Evolutionary conservation across 345 rosid species (phyloP), one percentile per base, ranked within the genome.

Genomic region (Gossypium arboreum): DNA sequence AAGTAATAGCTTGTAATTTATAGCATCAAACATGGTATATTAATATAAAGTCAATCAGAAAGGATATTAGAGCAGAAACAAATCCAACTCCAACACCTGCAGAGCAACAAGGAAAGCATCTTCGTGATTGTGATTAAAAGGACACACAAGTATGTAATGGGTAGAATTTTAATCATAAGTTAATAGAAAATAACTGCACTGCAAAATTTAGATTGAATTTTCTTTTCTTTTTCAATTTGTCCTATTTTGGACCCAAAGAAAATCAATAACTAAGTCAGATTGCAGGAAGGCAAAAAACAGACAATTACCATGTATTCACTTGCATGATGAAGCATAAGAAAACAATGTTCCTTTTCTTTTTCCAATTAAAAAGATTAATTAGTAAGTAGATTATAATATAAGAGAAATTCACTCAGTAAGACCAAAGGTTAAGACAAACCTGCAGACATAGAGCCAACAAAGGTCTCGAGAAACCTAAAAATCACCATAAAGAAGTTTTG

Each of bases 81-180:
- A 95, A 95, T 70, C 98, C 98, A 86, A 93, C 99, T 79, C 94
- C 99, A 78, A 95, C 98, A 71, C 98, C 99, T 91, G 92, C 83
- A 87, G 22, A 76, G 69, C 63, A 77, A 83, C 15, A 77, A 41
- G 63, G 45, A 55, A 66, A 20, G 39, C 58, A 68, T 47, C 48
- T 84, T 77, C 73, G 74, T 64, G 41, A 75, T 71, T 43, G 74
- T 51, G 56, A 29, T 22, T 43, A 58, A 17, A 34, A 45, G 34
- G 45, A 12, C 8, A 25, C 9, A 20, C 67, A 75, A 56, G 54
- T 12, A 18, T 68, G 45, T 12, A 51, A 22, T 10, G 43, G 9
- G 3, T 61, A 29, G 41, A 34, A 34, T 34, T 34, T 34, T 34
- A 34, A 34, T 34, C 41, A 34, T 34, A 34, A 34, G 41, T 34